Conservation (phyloP, 2,329 filamentous ascomycete species). For the Plectosphaerella plurivora region DNA sequence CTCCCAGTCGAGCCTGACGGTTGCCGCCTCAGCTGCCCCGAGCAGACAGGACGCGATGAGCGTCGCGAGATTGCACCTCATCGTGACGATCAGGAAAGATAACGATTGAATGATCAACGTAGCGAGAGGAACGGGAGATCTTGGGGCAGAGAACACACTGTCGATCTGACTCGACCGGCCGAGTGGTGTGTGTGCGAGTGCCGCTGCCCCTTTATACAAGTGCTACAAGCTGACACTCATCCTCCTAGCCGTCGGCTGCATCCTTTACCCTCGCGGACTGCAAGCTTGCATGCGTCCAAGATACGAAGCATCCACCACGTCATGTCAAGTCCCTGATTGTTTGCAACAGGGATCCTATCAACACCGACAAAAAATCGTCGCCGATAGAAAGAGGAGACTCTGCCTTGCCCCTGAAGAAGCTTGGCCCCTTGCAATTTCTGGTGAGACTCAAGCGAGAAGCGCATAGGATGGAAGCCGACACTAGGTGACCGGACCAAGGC, state of each 20-base stretch:
- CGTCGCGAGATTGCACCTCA: not conserved
- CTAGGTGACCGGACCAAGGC: not conserved
- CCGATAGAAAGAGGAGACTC: not conserved
- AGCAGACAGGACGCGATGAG: conserved; percentile 14
- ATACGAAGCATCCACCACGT: not conserved
- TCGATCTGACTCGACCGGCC: no score
- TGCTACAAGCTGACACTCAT: no score
- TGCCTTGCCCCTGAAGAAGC: not conserved
- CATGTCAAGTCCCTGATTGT: not conserved
- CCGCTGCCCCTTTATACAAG: no score
- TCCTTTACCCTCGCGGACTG: no score
- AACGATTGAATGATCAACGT: no score
- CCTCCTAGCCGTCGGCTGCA: no score
- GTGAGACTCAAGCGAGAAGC: not conserved
- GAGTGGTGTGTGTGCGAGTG: no score
- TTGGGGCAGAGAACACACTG: no score
- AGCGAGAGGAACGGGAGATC: no score
- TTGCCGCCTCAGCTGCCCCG: conserved; percentile 19
- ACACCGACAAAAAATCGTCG: not conserved
- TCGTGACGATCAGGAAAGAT: not conserved
- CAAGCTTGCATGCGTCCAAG: no score
- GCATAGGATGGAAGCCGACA: not conserved
- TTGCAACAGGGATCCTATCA: not conserved
- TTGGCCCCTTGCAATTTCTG: not conserved
- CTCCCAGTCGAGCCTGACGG: conserved; percentile 31